These are phyloP conservation scores for Paramyrothecium roridum DNA, from an alignment of 2,329 filamentous ascomycete species.

Conservation along the genomic window DNA sequence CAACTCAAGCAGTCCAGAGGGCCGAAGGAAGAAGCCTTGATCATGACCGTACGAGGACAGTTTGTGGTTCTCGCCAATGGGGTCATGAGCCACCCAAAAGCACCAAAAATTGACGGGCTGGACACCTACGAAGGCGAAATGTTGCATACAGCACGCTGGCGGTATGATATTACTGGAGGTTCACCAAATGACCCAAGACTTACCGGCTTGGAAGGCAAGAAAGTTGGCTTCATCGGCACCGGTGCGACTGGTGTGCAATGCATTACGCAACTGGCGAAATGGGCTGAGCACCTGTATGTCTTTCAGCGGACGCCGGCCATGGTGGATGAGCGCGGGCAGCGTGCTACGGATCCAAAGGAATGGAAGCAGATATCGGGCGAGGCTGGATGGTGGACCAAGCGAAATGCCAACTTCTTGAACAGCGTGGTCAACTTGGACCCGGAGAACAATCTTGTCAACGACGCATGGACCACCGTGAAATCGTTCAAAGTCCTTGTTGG, in stretches of 20 bases:
- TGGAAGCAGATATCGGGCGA: constrained; percentile 32
- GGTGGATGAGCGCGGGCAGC: constrained; percentile 33
- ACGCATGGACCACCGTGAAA: constrained; percentile 37
- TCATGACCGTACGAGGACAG: constrained; percentile 30
- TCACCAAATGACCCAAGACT: constrained; percentile 31
- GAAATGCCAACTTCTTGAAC: constrained; percentile 18
- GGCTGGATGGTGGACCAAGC: constrained; percentile 46
- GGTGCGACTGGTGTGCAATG: constrained; percentile 45
- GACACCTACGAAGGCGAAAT: constrained; percentile 35
- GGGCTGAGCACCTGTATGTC: constrained; percentile 47
- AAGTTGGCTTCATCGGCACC: constrained; percentile 46
- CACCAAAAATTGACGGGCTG: constrained; percentile 36
- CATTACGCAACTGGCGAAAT: constrained; percentile 40
- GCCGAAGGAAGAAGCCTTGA: neutral
- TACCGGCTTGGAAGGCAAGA: constrained; percentile 42
- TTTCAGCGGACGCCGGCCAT: constrained; percentile 51
- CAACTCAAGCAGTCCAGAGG: neutral
- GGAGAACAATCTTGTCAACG: constrained; percentile 40
- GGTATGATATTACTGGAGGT: constrained; percentile 39
- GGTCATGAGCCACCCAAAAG: constrained; percentile 34
- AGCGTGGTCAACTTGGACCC: constrained; percentile 38
- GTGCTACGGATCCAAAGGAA: constrained; percentile 34
- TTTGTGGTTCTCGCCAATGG: constrained; percentile 37
- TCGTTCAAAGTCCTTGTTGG: constrained; percentile 35
- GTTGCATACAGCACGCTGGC: constrained; percentile 44